A percentile compares a stretch with the other conserved stretches of the same genome.
Conservation (phyloP, 305 asterid species). For the Solanum hybrid region DNA sequence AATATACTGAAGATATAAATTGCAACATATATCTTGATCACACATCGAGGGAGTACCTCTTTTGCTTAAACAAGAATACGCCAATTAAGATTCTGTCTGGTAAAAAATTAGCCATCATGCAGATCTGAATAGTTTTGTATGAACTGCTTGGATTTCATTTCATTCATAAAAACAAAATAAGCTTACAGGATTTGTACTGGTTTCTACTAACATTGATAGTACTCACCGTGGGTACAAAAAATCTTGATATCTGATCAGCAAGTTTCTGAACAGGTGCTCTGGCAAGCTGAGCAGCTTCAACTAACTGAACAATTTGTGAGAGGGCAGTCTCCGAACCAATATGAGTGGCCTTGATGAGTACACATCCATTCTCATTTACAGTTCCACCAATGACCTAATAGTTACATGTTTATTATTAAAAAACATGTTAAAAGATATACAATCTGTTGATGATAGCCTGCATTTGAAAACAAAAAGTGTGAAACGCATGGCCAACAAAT, state of each 20-base stretch:
- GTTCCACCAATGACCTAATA: slow-evolving; percentile 91
- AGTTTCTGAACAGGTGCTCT: slow-evolving; percentile 98
- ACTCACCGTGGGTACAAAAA: slow-evolving; percentile 90
- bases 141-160: not conserved
- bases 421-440: not conserved
- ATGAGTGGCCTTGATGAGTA: slow-evolving; percentile 80
- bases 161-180: not conserved
- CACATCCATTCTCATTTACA: slow-evolving; percentile 79
- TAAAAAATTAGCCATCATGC: not conserved
- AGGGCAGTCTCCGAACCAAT: slow-evolving; percentile 96
- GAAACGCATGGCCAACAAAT: slow-evolving; percentile 5
- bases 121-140: not conserved
- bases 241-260: slow-evolving; percentile 88
- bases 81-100: not conserved
- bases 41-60: not conserved
- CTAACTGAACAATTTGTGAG: slow-evolving; percentile 89
- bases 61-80: not conserved
- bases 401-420: not conserved
- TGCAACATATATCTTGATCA: not conserved
- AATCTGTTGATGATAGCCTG: not conserved
- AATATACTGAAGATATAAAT: not conserved
- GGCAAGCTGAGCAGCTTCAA: slow-evolving; percentile 99
- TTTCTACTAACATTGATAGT: not conserved
- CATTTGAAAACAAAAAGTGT: not conserved
- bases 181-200: not conserved